phyloP scores from a whole-genome alignment of 1,284 basidiomycete species.

The Cryptococcus hybrid region DNA sequence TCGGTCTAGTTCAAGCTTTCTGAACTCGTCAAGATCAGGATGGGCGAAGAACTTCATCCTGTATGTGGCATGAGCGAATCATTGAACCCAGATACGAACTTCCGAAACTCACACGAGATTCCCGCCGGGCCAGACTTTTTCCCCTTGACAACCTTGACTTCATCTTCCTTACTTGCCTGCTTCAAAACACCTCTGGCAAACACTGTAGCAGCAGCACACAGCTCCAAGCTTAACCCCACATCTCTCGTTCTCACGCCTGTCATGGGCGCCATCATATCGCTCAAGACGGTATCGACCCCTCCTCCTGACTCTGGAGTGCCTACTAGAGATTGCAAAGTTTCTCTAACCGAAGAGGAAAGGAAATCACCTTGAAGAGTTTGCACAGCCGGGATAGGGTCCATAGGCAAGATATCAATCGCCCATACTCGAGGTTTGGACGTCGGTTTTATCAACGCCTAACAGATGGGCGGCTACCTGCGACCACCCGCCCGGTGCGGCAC shows the following conservation, averaged over 20 bases:
- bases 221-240: constrained; percentile 40
- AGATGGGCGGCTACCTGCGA: constrained; percentile 66
- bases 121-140: constrained; percentile 32
- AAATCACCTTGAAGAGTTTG: constrained; percentile 71
- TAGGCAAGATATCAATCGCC: constrained; percentile 70
- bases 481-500: constrained; percentile 83
- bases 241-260: constrained; percentile 46
- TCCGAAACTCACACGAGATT: constrained; percentile 41
- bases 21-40: constrained; percentile 45
- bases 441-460: not conserved
- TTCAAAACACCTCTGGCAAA: constrained; percentile 32
- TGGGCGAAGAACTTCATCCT: constrained; percentile 49
- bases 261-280: constrained; percentile 53
- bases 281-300: constrained; percentile 47
- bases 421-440: constrained; percentile 55
- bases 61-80: not conserved
- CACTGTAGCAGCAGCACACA: constrained; percentile 43
- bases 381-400: constrained; percentile 66
- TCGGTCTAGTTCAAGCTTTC: constrained; percentile 34
- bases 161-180: constrained; percentile 5
- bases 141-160: constrained; percentile 3
- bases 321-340: not conserved
- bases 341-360: constrained; percentile 57
- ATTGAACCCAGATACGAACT: not conserved
- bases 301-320: constrained; percentile 4